Conservation (phyloP, 2,329 filamentous ascomycete species). For the Aspergillus costaricaensis region DNA sequence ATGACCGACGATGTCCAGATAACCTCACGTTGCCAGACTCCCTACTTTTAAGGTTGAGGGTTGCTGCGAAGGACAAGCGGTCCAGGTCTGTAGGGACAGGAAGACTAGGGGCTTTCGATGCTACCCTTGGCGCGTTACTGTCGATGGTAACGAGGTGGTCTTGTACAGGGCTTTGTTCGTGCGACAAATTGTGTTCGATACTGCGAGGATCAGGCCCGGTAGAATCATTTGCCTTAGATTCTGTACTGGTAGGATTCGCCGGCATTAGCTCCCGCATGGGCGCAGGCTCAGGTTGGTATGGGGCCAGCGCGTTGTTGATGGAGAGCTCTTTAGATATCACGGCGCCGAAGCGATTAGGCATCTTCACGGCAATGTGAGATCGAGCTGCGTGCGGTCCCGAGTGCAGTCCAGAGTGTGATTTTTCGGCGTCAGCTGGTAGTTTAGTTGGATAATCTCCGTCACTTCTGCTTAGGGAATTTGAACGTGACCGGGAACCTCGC, state of each 20-base stretch:
- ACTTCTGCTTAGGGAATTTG: slow-evolving; percentile 27
- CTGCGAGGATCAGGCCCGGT: background rate
- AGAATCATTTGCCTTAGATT: slow-evolving; percentile 8
- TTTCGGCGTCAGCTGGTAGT: background rate
- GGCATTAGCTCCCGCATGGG: slow-evolving; percentile 20
- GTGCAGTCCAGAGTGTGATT: slow-evolving; percentile 7
- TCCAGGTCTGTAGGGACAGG: slow-evolving; percentile 25
- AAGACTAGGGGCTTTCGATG: background rate
- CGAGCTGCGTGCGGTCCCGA: slow-evolving; percentile 11
- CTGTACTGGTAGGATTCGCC: slow-evolving; percentile 20
- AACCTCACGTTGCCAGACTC: background rate
- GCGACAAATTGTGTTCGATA: slow-evolving; percentile 22
- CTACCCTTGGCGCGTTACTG: background rate
- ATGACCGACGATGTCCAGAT: background rate
- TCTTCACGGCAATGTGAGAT: slow-evolving; percentile 25
- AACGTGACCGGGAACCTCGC: slow-evolving; percentile 30
- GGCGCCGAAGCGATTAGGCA: slow-evolving; percentile 34
- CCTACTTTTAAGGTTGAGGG: slow-evolving; percentile 26
- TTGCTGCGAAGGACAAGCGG: slow-evolving; percentile 27
- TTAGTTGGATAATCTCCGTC: slow-evolving; percentile 14
- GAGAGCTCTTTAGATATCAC: slow-evolving; percentile 34
- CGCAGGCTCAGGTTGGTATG: slow-evolving; percentile 12
- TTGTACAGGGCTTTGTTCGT: background rate
- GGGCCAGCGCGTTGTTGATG: slow-evolving; percentile 22
- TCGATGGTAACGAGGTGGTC: background rate